These are phyloP conservation scores for Lathyrus tuberosus DNA, from an alignment of 306 rosid genomes.

Conservation along the genomic window DNA sequence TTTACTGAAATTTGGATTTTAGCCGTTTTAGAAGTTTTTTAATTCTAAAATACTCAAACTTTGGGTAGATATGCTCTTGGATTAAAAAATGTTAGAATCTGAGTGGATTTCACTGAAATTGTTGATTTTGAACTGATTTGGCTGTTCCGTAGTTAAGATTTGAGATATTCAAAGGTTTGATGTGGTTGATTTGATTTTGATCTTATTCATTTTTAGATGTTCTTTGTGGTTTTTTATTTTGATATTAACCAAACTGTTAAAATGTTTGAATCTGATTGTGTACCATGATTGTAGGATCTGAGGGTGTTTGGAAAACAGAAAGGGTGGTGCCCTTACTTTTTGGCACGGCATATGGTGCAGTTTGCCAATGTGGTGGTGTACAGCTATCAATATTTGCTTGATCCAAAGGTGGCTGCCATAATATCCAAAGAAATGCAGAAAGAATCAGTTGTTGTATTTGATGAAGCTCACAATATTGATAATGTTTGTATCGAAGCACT, in stretches of 20 bases:
- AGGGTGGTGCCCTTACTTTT: conserved; percentile 94
- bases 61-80: neutral
- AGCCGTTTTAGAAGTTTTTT: neutral
- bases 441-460: conserved; percentile 94
- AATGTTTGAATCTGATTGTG: conserved; percentile 19
- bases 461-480: conserved; percentile 94
- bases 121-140: neutral
- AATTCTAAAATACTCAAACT: neutral
- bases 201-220: conserved; percentile 7
- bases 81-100: neutral
- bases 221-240: conserved; percentile 21
- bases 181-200: neutral
- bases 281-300: conserved; percentile 60
- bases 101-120: neutral
- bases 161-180: neutral
- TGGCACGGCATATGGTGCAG: conserved; percentile 97
- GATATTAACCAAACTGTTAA: neutral
- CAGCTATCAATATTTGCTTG: conserved; percentile 95
- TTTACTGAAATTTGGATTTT: neutral
- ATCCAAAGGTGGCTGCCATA: conserved; percentile 90
- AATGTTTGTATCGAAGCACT: conserved; percentile 97
- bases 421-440: conserved; percentile 96
- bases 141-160: neutral
- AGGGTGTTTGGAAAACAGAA: conserved; percentile 75
- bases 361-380: conserved; percentile 90